Base-by-base conservation (phyloP, 1,139 yeast genomes). In the Pichia sp. region DNA sequence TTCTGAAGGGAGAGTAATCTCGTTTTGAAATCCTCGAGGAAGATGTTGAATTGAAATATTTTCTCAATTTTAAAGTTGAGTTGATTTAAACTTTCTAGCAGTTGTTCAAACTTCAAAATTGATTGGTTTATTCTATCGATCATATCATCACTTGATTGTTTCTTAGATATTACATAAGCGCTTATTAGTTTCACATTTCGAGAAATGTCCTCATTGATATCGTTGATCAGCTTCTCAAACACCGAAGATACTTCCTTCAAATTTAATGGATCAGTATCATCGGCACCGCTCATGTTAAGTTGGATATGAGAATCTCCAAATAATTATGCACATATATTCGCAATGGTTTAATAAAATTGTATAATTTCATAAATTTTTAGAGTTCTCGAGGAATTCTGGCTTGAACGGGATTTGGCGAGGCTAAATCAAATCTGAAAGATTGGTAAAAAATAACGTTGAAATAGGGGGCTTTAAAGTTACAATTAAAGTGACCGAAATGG, bases 61-160 rank as follows among this genome's bases (percentile, higher is more conserved):
- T 82, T 84, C 58, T 75, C 68, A 49, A 85, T 79, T 52, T 83
- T 85, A 48, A 63, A 57, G 52, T 83, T 85, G 27, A 85, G 55
- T 16, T 70, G 72, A 37, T 73, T 73, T 52, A 90, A 82, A 37
- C 72, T 64, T 5, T 56, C 54, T 27, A 81, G 50, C 16, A 84
- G 49, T 2, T 49, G 47, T 37, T 72, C 73, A 3, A 78, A 68
- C 9, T 62, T 62, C 1, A 58, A 58, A 40, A 83, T 65, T 46
- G 48, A 57, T 36, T 45, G 62, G 61, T 55, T 68, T 59, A 49
- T 59, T 50, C 11, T 48, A 33, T n/a, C 67, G 60, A 43, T 72
- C 54, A 44, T 57, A 49, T 29, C 23, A 36, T 57, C 59, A 29
- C 61, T 44, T 54, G 49, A 38, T 43, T 51, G 43, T 58, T 63